These are phyloP conservation scores for Avena atlantica DNA, from an alignment of 176 grass and related monocot species.

Conservation along the genomic window DNA sequence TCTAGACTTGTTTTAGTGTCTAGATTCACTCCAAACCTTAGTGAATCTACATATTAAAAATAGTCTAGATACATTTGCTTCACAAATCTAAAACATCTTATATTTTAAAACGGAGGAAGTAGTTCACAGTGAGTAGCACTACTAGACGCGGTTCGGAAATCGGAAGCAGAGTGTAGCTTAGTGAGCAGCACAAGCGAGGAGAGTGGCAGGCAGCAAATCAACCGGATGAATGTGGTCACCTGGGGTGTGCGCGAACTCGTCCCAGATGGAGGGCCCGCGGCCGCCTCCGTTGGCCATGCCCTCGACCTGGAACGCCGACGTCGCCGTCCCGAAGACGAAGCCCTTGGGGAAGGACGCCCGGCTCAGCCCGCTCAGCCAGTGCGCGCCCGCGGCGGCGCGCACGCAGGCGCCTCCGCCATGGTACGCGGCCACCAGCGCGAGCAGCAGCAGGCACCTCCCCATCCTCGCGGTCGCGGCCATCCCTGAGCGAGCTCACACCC, in stretches of 20 bases:
- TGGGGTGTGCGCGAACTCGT: slow-evolving; percentile 62
- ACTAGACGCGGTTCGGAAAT: background rate
- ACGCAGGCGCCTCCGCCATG: slow-evolving; percentile 6
- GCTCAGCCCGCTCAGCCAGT: slow-evolving; percentile 51
- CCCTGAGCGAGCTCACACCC: background rate
- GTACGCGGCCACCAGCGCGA: slow-evolving; percentile 19
- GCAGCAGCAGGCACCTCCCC: background rate
- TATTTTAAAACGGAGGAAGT: too few species aligned
- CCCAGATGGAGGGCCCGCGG: slow-evolving; percentile 68
- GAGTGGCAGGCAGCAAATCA: background rate
- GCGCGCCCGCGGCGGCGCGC: background rate
- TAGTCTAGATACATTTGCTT: too few species aligned
- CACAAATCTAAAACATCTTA: too few species aligned
- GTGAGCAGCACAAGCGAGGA: background rate
- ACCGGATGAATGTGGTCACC: slow-evolving; percentile 15
- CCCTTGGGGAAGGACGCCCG: slow-evolving; percentile 52
- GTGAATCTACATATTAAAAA: too few species aligned
- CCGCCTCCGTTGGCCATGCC: slow-evolving; percentile 50
- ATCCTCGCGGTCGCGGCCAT: slow-evolving; percentile 22
- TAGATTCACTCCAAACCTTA: too few species aligned
- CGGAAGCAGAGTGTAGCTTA: background rate
- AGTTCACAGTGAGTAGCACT: background rate
- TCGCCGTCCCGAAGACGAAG: slow-evolving; percentile 73
- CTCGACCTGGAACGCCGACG: slow-evolving; percentile 77
- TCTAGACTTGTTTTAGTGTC: too few species aligned